Conservation (phyloP, 768 basidiomycete species). For the Amanita rubescens region DNA sequence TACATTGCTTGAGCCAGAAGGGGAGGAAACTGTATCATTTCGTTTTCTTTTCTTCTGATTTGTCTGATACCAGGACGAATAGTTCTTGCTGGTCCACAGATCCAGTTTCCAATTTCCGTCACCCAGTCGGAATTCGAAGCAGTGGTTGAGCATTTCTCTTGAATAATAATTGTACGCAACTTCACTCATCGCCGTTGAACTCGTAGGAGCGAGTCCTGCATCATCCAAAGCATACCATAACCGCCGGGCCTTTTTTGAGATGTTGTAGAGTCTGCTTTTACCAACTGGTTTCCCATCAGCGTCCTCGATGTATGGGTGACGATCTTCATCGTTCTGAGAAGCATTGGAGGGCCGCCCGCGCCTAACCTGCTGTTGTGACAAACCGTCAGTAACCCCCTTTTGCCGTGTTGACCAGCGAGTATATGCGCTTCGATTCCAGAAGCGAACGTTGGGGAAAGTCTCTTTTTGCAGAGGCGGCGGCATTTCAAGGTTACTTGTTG, state of each 20-base stretch:
- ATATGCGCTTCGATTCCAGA: neutral
- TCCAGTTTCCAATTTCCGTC: neutral
- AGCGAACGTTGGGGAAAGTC: neutral
- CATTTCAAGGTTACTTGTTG: neutral
- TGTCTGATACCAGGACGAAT: neutral
- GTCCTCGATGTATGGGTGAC: neutral
- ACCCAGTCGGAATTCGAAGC: neutral
- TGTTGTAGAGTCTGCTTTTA: neutral
- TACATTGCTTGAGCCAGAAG: neutral
- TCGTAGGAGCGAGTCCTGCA: neutral
- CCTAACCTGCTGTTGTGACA: neutral
- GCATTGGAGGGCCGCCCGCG: neutral
- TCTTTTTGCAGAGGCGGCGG: too few species aligned
- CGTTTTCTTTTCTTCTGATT: neutral
- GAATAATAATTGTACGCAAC: neutral
- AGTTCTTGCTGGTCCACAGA: constrained; percentile 1
- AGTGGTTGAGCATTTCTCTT: neutral
- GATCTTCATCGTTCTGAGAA: neutral
- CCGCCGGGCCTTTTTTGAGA: neutral
- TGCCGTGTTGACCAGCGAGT: neutral
- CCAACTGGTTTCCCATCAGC: neutral
- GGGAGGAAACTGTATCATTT: neutral
- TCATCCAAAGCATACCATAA: neutral
- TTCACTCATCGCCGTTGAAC: neutral
- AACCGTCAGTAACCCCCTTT: neutral